These are phyloP conservation scores for Mallotus japonicus DNA, from an alignment of 441 rosid genomes.

Conservation along the genomic window DNA sequence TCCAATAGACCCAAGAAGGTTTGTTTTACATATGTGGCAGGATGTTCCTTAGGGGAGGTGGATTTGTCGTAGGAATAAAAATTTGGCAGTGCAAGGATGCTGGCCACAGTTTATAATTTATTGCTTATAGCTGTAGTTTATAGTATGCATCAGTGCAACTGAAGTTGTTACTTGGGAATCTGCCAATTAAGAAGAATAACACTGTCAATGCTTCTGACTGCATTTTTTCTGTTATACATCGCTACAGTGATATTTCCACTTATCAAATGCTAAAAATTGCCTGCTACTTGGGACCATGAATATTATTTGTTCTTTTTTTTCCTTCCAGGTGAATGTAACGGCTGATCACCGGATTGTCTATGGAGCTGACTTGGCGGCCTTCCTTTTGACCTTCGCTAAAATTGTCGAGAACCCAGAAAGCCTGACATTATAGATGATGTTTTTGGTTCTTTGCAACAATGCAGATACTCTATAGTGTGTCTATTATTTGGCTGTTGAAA, in stretches of 20 bases:
- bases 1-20: neutral
- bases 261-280: no score
- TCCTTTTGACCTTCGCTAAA: slow-evolving; percentile 89
- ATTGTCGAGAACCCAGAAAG: slow-evolving; percentile 80
- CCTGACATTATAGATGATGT: slow-evolving; percentile 56
- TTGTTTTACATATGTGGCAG: neutral
- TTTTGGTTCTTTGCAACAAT: slow-evolving; percentile 13
- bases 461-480: slow-evolving; percentile 9
- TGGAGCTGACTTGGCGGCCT: slow-evolving; percentile 95
- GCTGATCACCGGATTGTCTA: slow-evolving; percentile 89
- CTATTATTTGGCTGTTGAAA: slow-evolving; percentile 9
- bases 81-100: neutral
- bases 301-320: neutral
- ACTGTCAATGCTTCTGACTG: neutral
- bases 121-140: neutral
- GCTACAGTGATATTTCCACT: no score
- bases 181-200: no score
- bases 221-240: no score
- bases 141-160: neutral
- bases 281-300: no score
- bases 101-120: neutral
- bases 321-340: slow-evolving; percentile 89
- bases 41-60: neutral
- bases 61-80: neutral
- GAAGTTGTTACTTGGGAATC: neutral